A percentile compares a stretch with the other conserved stretches of the same genome.
phyloP scores from a whole-genome alignment of 1,139 yeast genomes.

The Pichia sp. region DNA sequence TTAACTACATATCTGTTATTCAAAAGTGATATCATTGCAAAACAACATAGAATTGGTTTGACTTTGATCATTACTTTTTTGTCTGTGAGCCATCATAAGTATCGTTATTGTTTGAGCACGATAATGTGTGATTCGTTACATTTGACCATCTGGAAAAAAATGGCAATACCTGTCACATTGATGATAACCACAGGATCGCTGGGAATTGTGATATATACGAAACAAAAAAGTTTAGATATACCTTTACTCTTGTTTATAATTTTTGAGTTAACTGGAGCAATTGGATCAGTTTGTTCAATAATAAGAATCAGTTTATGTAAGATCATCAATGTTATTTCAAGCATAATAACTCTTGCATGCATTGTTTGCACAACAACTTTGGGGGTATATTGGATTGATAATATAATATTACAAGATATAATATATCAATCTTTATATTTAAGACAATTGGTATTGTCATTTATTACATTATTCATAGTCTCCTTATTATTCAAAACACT shows the following conservation, averaged over 20 bases:
- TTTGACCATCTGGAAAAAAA: not conserved
- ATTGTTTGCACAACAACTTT: constrained; percentile 3
- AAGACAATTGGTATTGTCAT: constrained; percentile 7
- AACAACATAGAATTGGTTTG: not conserved
- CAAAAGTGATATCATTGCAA: not conserved
- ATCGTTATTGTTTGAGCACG: not conserved
- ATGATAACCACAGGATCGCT: constrained; percentile 3
- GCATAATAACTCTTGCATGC: not conserved
- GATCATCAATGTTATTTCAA: not conserved
- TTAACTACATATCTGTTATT: not conserved
- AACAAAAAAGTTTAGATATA: not conserved
- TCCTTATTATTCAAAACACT: constrained; percentile 7
- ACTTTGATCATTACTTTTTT: not conserved
- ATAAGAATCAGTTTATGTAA: not conserved
- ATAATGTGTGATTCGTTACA: constrained; percentile 6
- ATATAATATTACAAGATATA: constrained; percentile 2
- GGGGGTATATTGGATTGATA: constrained; percentile 14
- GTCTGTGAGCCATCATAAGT: not conserved
- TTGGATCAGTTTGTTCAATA: not conserved
- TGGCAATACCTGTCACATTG: not conserved
- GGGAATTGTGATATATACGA: constrained; percentile 1
- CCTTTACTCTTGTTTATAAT: constrained; percentile 6
- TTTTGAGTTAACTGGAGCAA: constrained; percentile 4
- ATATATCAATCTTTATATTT: not conserved
- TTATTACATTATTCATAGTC: constrained; percentile 8